A percentile compares a stretch with the other conserved stretches of the same genome.
Conservation (phyloP, 805 yeast genomes). For the Candida ulmi region DNA sequence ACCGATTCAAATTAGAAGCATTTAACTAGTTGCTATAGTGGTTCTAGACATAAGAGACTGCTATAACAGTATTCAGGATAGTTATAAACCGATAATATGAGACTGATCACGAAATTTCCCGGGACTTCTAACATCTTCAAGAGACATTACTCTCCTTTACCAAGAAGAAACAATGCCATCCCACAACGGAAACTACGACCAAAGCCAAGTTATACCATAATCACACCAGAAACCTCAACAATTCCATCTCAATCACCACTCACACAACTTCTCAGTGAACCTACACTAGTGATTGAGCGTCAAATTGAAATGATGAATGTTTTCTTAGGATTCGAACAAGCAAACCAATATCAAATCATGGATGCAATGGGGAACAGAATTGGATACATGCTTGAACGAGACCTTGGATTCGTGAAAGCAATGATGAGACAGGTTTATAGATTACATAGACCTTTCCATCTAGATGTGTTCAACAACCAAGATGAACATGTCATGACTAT, state of each 20-base stretch:
- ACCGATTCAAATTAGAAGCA: too few relatives aligned
- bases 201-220: slow-evolving; percentile 14
- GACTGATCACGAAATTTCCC: too few relatives aligned
- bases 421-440: slow-evolving; percentile 80
- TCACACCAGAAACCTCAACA: slow-evolving; percentile 5
- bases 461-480: slow-evolving; percentile 61
- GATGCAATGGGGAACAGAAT: slow-evolving; percentile 67
- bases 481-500: slow-evolving; percentile 62
- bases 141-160: slow-evolving; percentile 16
- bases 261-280: slow-evolving; percentile 61
- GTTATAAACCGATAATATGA: neutral
- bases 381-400: slow-evolving; percentile 82
- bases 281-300: slow-evolving; percentile 82
- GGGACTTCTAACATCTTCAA: neutral
- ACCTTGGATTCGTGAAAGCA: slow-evolving; percentile 46
- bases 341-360: slow-evolving; percentile 70
- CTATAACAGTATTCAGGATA: too few relatives aligned
- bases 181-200: neutral
- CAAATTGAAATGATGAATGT: slow-evolving; percentile 86
- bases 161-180: slow-evolving; percentile 3
- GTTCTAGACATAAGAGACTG: too few relatives aligned
- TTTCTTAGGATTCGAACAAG: slow-evolving; percentile 86
- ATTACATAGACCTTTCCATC: slow-evolving; percentile 79
- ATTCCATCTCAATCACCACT: slow-evolving; percentile 54
- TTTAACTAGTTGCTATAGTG: too few relatives aligned